Evolutionary conservation across 73 alveolate genomes (phyloP).

Genomic region (Paramecium pentaurelia): DNA sequence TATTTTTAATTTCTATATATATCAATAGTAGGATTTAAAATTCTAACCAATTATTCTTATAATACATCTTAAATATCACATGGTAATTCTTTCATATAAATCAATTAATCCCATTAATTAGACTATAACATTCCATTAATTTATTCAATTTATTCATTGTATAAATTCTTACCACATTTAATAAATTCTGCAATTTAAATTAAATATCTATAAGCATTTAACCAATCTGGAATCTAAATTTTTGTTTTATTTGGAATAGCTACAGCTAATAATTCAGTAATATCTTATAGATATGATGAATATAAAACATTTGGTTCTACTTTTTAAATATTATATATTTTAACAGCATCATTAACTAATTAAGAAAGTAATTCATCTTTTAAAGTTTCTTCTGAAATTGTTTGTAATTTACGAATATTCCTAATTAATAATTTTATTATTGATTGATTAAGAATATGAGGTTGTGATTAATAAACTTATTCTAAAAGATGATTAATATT

Average conservation of each 20-base stretch:
- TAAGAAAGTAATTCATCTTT: conserved; percentile 22
- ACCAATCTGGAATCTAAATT: conserved; percentile 47
- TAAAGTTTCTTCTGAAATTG: neutral
- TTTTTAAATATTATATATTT: neutral
- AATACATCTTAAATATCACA: conserved; percentile 33
- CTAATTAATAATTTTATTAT: conserved; percentile 51
- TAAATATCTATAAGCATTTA: neutral
- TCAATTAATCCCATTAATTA: conserved; percentile 34
- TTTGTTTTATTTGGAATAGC: neutral
- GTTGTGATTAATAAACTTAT: neutral
- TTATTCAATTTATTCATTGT: neutral
- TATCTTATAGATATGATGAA: conserved; percentile 56
- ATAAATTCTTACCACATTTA: conserved; percentile 20
- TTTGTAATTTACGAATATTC: conserved; percentile 14
- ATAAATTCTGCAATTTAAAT: conserved; percentile 38
- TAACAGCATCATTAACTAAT: neutral
- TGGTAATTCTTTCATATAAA: conserved; percentile 22
- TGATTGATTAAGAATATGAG: neutral
- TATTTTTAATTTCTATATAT: neutral
- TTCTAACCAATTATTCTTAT: neutral
- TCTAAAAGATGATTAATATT: neutral
- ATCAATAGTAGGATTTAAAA: conserved; percentile 12
- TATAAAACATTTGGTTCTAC: conserved; percentile 46
- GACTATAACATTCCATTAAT: neutral
- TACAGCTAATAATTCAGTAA: conserved; percentile 50